Percentiles rank a stretch among this genome's conserved stretches.
phyloP scores from a whole-genome alignment of 192 early-diverging fungal species.

The Glomus cerebriforme region DNA sequence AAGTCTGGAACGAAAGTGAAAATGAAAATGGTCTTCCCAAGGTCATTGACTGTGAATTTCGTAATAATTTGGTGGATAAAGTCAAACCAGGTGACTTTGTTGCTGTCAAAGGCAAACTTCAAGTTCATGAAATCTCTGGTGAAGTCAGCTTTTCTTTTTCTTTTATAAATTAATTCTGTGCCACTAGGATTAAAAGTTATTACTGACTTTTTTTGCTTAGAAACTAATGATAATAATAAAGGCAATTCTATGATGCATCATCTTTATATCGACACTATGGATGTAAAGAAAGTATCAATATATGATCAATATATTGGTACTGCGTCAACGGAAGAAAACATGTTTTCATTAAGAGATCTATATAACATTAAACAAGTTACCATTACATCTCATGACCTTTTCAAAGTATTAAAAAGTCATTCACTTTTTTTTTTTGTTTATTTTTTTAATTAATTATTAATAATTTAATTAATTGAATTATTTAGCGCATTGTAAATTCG shows the following conservation, averaged over 20 bases:
- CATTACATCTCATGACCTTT: not conserved
- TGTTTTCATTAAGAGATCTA: not conserved
- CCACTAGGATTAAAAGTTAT: not conserved
- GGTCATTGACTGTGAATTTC: conserved; percentile 76
- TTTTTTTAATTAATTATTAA: not conserved
- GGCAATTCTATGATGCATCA: not conserved
- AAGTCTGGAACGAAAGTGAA: conserved; percentile 64
- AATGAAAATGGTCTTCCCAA: conserved; percentile 74
- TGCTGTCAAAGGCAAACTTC: conserved; percentile 71
- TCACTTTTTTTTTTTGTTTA: not conserved
- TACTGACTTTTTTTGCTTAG: not conserved
- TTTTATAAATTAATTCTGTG: not conserved
- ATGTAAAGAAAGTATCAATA: conserved; percentile 7
- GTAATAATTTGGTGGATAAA: conserved; percentile 72
- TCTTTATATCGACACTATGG: not conserved
- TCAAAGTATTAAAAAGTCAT: conserved; percentile 1
- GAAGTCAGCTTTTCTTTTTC: not conserved
- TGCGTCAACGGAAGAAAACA: not conserved
- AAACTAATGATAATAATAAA: not conserved
- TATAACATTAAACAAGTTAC: not conserved
- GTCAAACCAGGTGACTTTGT: conserved; percentile 86
- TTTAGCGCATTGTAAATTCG: conserved; percentile 70
- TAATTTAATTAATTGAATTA: not conserved
- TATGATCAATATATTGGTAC: not conserved
- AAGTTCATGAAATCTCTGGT: conserved; percentile 48